phyloP scores from a whole-genome alignment of 306 rosid species.

The Sicyos edulis region DNA sequence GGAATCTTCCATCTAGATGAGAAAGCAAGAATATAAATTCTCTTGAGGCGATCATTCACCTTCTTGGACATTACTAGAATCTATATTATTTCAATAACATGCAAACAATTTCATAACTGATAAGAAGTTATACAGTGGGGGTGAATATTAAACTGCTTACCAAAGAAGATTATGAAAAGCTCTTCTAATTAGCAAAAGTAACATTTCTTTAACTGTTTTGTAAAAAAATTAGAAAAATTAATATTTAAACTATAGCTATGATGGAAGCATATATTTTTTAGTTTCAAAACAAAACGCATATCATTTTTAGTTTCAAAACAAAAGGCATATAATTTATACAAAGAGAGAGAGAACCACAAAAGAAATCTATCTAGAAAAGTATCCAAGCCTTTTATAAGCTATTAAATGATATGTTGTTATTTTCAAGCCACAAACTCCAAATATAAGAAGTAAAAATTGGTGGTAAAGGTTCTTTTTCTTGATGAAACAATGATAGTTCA shows the following conservation, averaged over 20 bases:
- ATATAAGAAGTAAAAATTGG: not conserved
- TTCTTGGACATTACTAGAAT: not conserved
- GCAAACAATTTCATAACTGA: slow-evolving; percentile 2
- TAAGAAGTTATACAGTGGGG: not conserved
- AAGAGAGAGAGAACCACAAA: not conserved
- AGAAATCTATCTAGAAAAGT: not conserved
- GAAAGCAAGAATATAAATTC: slow-evolving; percentile 9
- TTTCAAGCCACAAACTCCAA: not conserved
- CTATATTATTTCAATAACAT: not conserved
- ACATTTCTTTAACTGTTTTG: no score
- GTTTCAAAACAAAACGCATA: no score
- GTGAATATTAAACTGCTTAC: not conserved
- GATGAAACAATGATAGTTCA: not conserved
- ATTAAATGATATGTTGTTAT: not conserved
- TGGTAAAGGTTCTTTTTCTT: not conserved
- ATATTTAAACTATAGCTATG: not conserved
- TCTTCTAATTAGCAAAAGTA: not conserved
- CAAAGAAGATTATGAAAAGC: not conserved
- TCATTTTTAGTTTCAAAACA: no score
- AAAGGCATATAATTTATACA: not conserved
- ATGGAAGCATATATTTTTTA: not conserved
- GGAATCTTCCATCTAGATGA: slow-evolving; percentile 78
- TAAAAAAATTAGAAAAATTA: not conserved
- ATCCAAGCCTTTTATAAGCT: not conserved
- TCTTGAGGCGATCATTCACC: not conserved